Base-by-base conservation (phyloP, 2,329 filamentous ascomycete genomes). In the Aspergillus texensis region DNA sequence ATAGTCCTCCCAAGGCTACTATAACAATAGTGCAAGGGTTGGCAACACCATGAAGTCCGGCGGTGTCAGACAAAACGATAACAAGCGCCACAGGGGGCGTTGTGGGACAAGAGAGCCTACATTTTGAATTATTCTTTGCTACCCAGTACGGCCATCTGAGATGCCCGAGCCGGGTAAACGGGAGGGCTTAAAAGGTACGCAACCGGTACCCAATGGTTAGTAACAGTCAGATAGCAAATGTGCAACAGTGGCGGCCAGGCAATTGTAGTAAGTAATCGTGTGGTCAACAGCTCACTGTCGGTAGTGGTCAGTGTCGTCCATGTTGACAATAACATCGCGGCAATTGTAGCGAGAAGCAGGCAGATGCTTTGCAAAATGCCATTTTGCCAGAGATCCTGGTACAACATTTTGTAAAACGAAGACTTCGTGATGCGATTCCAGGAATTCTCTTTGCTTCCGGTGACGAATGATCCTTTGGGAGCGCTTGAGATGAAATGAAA, bases 241-340 rank as follows among this genome's bases (percentile, higher is more conserved):
- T 72, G 67, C 26, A 72, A 54, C 26, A 74, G 34, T 6, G 71
- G 70, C 1, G 72, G 72, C 66, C 68, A 74, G 3, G 65, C 68
- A 28, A 69, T 21, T 6, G 67, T 66, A 0, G 66, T 67, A 2
- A 72, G 52, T 11, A 68, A 21, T 16, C 48, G 26, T 9, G n/a
- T 24, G 4, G 32, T 41, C 10, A 59, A 11, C 3, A 30, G 14
- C 5, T 12, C 12, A 6, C 46, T 36, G 19, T 60, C 28, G 4
- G 19, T 2, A 1, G 11, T 36, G 19, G 46, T 57, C 10, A 19
- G 52, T 55, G 34, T 19, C 21, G 32, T 28, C 52, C 52, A 55
- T 16, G 32, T 55, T 19, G 52, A 36, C 4, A 19, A 55, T 26
- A 55, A 26, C 1, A 55, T 39, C 6, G 52, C 11, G 34, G 28